A percentile compares a stretch with the other conserved stretches of the same genome.
Conservation (phyloP, 805 yeast genomes). For the Yamadazyma endophytica region DNA sequence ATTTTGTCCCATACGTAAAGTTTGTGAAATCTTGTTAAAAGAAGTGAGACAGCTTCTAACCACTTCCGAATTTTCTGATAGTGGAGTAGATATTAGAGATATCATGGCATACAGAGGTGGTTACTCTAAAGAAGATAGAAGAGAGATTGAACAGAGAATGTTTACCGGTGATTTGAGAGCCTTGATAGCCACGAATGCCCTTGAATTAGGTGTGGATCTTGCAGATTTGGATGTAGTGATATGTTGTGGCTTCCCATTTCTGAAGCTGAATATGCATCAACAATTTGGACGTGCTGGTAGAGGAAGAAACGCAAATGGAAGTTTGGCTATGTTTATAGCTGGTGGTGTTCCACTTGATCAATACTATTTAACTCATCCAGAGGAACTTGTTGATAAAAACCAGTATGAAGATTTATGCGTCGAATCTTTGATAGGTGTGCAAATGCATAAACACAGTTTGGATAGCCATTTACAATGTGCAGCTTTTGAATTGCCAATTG, state of each 20-base stretch:
- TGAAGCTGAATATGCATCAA: constrained; percentile 84
- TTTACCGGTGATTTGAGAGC: constrained; percentile 82
- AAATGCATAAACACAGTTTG: constrained; percentile 42
- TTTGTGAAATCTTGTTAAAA: constrained; percentile 84
- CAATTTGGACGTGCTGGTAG: constrained; percentile 98
- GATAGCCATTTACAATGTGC: constrained; percentile 94
- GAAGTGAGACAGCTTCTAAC: constrained; percentile 61
- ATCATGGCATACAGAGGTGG: constrained; percentile 96
- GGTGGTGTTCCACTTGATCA: constrained; percentile 84
- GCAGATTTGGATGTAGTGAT: constrained; percentile 90
- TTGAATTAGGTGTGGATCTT: constrained; percentile 93
- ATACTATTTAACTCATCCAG: constrained; percentile 69
- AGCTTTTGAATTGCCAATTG: constrained; percentile 76
- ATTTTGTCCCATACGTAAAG: constrained; percentile 80
- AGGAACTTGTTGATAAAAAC: constrained; percentile 43
- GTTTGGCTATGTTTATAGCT: constrained; percentile 80
- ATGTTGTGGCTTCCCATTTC: constrained; percentile 88
- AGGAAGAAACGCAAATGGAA: constrained; percentile 62
- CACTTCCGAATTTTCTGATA: constrained; percentile 38
- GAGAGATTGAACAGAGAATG: constrained; percentile 87
- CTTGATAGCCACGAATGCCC: constrained; percentile 89
- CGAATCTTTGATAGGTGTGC: constrained; percentile 28
- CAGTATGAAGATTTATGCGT: constrained; percentile 41
- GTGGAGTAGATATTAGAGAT: constrained; percentile 38
- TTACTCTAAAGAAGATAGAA: constrained; percentile 78